A percentile compares a stretch with the other conserved stretches of the same genome.
phyloP scores from a whole-genome alignment of 2,329 filamentous ascomycete species.

The Leptographium radiaticola region DNA sequence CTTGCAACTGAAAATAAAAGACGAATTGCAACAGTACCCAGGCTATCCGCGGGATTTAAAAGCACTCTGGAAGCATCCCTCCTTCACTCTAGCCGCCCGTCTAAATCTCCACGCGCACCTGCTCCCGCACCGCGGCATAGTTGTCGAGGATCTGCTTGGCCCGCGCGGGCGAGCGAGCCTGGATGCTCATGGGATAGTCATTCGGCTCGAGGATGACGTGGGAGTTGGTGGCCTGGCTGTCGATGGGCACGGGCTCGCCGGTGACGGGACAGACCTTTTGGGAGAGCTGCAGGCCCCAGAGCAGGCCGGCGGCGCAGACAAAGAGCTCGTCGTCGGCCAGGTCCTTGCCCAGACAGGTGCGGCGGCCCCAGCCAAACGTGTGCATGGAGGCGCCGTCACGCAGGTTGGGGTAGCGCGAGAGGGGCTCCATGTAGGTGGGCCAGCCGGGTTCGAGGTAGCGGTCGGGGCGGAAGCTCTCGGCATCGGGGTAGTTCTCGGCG shows the following conservation, averaged over 20 bases:
- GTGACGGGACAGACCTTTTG: constrained; percentile 28
- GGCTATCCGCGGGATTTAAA: too few relatives aligned
- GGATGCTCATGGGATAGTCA: constrained; percentile 32
- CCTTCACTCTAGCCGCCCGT: too few relatives aligned
- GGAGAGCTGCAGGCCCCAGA: constrained; percentile 35
- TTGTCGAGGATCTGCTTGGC: constrained; percentile 23
- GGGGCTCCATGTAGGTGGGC: constrained; percentile 52
- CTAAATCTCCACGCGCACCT: constrained; percentile 16
- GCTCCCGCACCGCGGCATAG: constrained; percentile 20
- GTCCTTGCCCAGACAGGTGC: constrained; percentile 48
- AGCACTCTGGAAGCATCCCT: too few relatives aligned
- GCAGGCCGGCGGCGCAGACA: constrained; percentile 30
- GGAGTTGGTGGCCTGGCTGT: constrained; percentile 35
- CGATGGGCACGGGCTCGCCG: constrained; percentile 28
- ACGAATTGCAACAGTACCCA: too few relatives aligned
- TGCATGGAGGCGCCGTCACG: constrained; percentile 45
- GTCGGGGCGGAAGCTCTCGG: constrained; percentile 49
- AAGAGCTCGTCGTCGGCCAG: constrained; percentile 49
- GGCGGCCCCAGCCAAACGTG: constrained; percentile 51
- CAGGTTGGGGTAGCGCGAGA: constrained; percentile 50
- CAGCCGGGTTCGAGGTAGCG: constrained; percentile 49
- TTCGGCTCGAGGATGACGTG: constrained; percentile 39
- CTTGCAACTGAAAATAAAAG: too few relatives aligned
- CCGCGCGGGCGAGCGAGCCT: constrained; percentile 25
- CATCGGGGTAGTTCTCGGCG: constrained; percentile 45